phyloP scores from a whole-genome alignment of 805 yeast genomes.

The Teunomyces barrocoloradensis region DNA sequence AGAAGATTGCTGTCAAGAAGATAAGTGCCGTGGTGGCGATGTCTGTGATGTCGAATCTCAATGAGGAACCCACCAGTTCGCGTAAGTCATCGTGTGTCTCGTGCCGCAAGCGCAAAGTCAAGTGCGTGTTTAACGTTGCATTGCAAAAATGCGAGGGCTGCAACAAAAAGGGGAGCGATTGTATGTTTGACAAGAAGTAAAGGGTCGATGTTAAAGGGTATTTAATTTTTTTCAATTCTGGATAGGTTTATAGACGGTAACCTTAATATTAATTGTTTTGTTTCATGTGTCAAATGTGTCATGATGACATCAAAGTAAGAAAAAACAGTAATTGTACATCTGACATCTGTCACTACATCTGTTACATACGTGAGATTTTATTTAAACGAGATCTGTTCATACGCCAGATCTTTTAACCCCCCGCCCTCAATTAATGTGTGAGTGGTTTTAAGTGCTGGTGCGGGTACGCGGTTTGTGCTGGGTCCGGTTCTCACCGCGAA shows the following conservation, averaged over 20 bases:
- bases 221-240: background rate
- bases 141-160: conserved; percentile 40
- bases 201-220: background rate
- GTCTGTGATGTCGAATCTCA: conserved; percentile 1
- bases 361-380: no score
- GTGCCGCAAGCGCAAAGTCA: conserved; percentile 44
- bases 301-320: no score
- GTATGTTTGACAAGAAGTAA: conserved; percentile 26
- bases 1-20: conserved; percentile 12
- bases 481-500: background rate
- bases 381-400: no score
- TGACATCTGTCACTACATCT: no score
- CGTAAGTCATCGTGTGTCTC: conserved; percentile 39
- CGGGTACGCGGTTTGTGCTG: no score
- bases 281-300: background rate
- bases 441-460: no score
- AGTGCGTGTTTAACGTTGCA: conserved; percentile 34
- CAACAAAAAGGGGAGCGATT: conserved; percentile 32
- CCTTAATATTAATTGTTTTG: background rate
- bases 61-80: conserved; percentile 7
- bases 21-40: conserved; percentile 3
- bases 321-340: no score
- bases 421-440: no score
- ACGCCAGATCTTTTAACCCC: no score
- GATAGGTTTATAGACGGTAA: conserved; percentile 3